phyloP scores from a whole-genome alignment of 768 basidiomycete genomes.

The Hypsizygus marmoreus region DNA sequence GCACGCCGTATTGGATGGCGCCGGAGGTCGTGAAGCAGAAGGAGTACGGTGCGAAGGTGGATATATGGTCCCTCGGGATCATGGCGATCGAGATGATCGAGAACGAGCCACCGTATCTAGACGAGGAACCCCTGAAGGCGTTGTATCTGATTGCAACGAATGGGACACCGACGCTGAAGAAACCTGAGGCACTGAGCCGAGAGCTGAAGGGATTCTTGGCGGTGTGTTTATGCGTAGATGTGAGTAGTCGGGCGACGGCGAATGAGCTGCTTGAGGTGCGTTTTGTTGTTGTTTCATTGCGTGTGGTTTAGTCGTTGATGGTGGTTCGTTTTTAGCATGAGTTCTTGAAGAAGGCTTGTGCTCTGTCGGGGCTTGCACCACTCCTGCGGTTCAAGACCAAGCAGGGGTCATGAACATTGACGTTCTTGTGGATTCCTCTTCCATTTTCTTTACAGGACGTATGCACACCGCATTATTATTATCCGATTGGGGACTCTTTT shows the following conservation, averaged over 20 bases:
- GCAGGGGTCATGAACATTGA: constrained; percentile 41
- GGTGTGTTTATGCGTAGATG: constrained; percentile 98
- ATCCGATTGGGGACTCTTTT: no score
- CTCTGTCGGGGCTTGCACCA: constrained; percentile 79
- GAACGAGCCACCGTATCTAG: constrained; percentile 93
- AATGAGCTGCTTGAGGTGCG: constrained; percentile 81
- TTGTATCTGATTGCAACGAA: constrained; percentile 97
- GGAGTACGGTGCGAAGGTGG: constrained; percentile 95
- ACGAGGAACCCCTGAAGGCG: constrained; percentile 94
- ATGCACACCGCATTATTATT: no score
- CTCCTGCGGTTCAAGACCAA: constrained; percentile 80
- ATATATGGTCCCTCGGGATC: constrained; percentile 96
- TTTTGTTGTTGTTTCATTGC: constrained; percentile 14
- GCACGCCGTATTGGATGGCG: constrained; percentile 98
- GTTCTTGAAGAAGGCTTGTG: constrained; percentile 89
- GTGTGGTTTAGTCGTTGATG: constrained; percentile 7
- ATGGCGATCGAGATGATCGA: constrained; percentile 99
- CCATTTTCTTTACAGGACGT: neutral
- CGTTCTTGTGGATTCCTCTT: neutral
- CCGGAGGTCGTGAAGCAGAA: constrained; percentile 98
- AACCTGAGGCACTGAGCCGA: constrained; percentile 86
- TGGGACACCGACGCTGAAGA: constrained; percentile 97
- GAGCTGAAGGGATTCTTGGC: constrained; percentile 97
- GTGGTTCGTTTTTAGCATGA: constrained; percentile 67
- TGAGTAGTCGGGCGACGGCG: constrained; percentile 88